Percentiles rank a stretch among this genome's conserved stretches.
Conservation (phyloP, 805 yeast species). For the Kodamaea kakaduensis region DNA sequence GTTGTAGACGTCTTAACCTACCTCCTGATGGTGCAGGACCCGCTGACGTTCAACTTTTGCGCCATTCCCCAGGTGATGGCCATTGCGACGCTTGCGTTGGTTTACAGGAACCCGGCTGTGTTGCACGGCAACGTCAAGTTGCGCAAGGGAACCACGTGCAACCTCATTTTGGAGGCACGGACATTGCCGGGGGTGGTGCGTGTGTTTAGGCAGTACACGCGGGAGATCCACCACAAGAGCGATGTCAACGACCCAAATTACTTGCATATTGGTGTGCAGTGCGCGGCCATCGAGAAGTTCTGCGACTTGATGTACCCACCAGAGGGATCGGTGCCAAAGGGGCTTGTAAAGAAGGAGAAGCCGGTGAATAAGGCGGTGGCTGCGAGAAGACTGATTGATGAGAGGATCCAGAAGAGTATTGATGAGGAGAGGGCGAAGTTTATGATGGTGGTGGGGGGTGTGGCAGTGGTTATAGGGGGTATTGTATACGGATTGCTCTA, state of each 20-base stretch:
- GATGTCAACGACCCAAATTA: slow-evolving; percentile 83
- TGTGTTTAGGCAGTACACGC: slow-evolving; percentile 72
- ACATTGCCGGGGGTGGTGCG: slow-evolving; percentile 70
- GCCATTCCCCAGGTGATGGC: slow-evolving; percentile 99
- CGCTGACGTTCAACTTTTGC: slow-evolving; percentile 83
- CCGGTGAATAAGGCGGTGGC: slow-evolving; percentile 9
- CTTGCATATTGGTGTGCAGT: slow-evolving; percentile 72
- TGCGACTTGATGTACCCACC: slow-evolving; percentile 72
- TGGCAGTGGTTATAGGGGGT: slow-evolving; percentile 2
- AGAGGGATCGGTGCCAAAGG: slow-evolving; percentile 44
- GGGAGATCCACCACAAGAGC: slow-evolving; percentile 73
- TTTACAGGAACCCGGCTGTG: slow-evolving; percentile 75
- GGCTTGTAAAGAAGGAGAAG: slow-evolving; percentile 31
- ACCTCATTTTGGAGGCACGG: slow-evolving; percentile 67
- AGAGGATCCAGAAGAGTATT: slow-evolving; percentile 9
- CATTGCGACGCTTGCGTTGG: slow-evolving; percentile 83
- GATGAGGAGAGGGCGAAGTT: slow-evolving; percentile 8
- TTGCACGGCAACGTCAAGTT: slow-evolving; percentile 75
- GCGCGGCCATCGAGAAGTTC: slow-evolving; percentile 86
- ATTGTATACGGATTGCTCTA: too few relatives aligned
- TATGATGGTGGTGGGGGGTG: not conserved
- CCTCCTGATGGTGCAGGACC: slow-evolving; percentile 72
- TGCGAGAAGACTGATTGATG: slow-evolving; percentile 11
- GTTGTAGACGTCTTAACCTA: slow-evolving; percentile 73
- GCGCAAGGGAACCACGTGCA: slow-evolving; percentile 83